Base-by-base conservation (phyloP, 2,329 filamentous ascomycete species). In the Calycina herbarum region DNA sequence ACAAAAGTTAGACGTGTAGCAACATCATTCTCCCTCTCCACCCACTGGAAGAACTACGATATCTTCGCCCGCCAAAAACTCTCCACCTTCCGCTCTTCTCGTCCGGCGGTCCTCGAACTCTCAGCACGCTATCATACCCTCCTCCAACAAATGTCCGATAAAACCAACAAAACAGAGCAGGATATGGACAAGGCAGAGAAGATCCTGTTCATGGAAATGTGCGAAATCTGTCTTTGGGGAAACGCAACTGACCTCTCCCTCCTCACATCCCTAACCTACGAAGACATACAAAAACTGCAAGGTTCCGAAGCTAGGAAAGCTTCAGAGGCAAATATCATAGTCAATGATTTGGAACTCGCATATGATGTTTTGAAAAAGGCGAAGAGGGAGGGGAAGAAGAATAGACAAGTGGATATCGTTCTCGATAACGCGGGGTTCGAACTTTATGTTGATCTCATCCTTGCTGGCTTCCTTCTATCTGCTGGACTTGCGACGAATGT, bases 391-490 rank as follows among this genome's bases (percentile, higher is more conserved):
- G 85, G 85, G 33, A 86, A 87, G 74, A 81, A 83, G 67, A 89
- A 93, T 70, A 86, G 93, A 45, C 85, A 92, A 17, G 90, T 99
- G 1, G 95, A 99, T 74, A 94, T 99, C 69, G 91, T 99, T 1
- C 89, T 99, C 5, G 95, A 99, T 78, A 99, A 99, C 73, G 93
- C 95, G 24, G 95, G 95, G 5, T 99, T 99, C 75, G 95, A 99
- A 82, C 85, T 99, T 13, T 99, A 93, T 75, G 95, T 98, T 70
- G 95, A 99, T 75, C 84, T 99, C 10, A 89, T 98, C 65, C 85
- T 99, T 1, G 94, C 93, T 0, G 94, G 94, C 0, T 99, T 96
- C 76, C 83, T 99, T 15, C 83, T 99, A 6, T 89, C 92, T 0
- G 84, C 93, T 0, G 92, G 90, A 0, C 86, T 99, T 5, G 95